Evolutionary conservation across 345 rosid genomes (phyloP).

Genomic region (Lepidium africanum): DNA sequence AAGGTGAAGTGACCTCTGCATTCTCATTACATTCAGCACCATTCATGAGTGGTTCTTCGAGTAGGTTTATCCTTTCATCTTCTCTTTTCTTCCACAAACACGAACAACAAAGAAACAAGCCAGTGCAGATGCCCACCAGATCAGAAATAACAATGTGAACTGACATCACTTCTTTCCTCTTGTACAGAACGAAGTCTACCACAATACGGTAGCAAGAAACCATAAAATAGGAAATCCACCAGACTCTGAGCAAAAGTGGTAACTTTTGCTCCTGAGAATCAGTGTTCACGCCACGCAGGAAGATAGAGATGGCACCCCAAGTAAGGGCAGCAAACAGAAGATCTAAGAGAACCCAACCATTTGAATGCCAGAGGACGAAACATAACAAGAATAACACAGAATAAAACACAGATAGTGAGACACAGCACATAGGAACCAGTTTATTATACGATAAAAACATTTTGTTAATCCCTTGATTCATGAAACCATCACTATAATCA

Average conservation of each 20-base stretch:
- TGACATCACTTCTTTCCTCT: constrained; percentile 19
- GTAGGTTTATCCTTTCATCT: constrained; percentile 18
- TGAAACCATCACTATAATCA: constrained; percentile 16
- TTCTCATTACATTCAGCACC: constrained; percentile 6
- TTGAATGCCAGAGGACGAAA: constrained; percentile 47
- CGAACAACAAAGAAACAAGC: constrained; percentile 47
- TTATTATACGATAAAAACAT: constrained; percentile 25
- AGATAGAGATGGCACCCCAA: constrained; percentile 50
- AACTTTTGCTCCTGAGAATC: constrained; percentile 29
- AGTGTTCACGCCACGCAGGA: constrained; percentile 24
- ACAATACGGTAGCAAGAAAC: constrained; percentile 58
- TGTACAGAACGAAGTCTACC: constrained; percentile 38
- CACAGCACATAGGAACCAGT: constrained; percentile 40
- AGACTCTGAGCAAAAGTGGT: constrained; percentile 49
- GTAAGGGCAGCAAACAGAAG: constrained; percentile 45
- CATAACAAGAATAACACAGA: constrained; percentile 36
- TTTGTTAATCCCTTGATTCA: constrained; percentile 13
- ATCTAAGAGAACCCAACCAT: constrained; percentile 57
- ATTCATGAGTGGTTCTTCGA: constrained; percentile 40
- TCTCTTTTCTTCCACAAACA: constrained; percentile 34
- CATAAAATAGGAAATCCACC: constrained; percentile 57
- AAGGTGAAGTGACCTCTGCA: constrained; percentile 24
- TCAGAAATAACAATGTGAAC: constrained; percentile 38
- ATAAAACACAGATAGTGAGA: constrained; percentile 44
- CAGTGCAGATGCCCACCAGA: constrained; percentile 37